phyloP scores from a whole-genome alignment of 805 yeast species.

The Starmerella apis region DNA sequence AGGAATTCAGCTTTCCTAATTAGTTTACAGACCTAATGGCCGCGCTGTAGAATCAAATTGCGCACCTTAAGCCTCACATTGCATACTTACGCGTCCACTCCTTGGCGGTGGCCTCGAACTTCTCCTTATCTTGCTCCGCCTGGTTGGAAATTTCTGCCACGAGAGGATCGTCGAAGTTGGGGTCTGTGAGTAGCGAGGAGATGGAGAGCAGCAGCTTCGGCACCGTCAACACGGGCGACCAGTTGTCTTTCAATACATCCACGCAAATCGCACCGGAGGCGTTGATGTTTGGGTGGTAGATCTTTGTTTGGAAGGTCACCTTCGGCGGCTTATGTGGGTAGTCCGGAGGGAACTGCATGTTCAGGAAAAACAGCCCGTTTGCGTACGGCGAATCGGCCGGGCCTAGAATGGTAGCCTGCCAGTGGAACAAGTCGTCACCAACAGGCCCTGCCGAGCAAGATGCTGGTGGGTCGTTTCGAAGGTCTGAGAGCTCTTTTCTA shows the following conservation, averaged over 20 bases:
- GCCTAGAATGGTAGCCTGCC: conserved; percentile 99
- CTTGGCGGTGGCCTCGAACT: conserved; percentile 92
- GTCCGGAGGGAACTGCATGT: conserved; percentile 97
- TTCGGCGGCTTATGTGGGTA: conserved; percentile 99
- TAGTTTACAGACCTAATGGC: background rate
- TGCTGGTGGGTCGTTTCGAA: conserved; percentile 97
- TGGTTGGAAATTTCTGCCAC: conserved; percentile 97
- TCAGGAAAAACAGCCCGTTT: conserved; percentile 90
- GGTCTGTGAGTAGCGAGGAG: conserved; percentile 92
- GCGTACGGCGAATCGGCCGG: conserved; percentile 84
- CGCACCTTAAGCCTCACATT: conserved; percentile 38
- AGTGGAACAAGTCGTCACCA: conserved; percentile 94
- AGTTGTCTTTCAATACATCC: conserved; percentile 92
- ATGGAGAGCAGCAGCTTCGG: conserved; percentile 90
- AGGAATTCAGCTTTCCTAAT: conserved; percentile 2
- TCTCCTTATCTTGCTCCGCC: conserved; percentile 81
- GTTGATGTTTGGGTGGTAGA: conserved; percentile 95
- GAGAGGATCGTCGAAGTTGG: conserved; percentile 97
- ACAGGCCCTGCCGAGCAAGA: conserved; percentile 99
- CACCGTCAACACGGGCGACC: conserved; percentile 97
- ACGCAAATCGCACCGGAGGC: conserved; percentile 92
- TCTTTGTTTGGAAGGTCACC: conserved; percentile 82
- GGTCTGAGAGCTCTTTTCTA: conserved; percentile 86
- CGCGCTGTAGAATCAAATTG: background rate
- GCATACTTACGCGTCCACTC: conserved; percentile 99